A percentile compares a stretch with the other conserved stretches of the same genome.
Evolutionary conservation across 2,329 filamentous ascomycete genomes (phyloP).

Genomic region (Cryphonectria radicalis): DNA sequence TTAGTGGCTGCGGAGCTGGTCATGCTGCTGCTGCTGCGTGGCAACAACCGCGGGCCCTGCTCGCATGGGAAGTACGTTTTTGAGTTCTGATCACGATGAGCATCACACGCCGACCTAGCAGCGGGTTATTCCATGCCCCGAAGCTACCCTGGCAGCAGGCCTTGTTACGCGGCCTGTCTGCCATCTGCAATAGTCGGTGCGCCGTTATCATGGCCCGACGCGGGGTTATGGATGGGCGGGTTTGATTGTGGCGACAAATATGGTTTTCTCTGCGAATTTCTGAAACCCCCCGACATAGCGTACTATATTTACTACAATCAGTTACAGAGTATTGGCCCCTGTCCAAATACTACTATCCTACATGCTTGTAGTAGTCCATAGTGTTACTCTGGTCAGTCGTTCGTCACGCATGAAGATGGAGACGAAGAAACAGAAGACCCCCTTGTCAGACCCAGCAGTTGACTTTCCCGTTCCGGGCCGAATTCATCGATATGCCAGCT

Average conservation of each 20-base stretch:
- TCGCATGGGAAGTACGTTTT: neutral
- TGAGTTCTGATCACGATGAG: neutral
- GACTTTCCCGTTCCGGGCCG: slow-evolving; percentile 13
- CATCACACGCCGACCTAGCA: neutral
- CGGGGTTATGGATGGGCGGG: neutral
- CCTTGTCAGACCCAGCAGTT: slow-evolving; percentile 1
- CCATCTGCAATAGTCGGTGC: slow-evolving; percentile 1
- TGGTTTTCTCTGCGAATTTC: neutral
- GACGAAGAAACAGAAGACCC: neutral
- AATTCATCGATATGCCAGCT: neutral
- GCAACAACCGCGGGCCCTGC: neutral
- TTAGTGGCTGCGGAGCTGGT: neutral
- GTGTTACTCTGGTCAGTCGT: neutral
- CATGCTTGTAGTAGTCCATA: neutral
- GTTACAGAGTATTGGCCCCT: neutral
- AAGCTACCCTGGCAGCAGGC: neutral
- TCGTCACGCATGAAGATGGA: neutral
- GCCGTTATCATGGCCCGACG: neutral
- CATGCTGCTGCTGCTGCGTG: neutral
- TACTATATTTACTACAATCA: slow-evolving; percentile 2
- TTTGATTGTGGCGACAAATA: neutral
- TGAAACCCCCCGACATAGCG: neutral
- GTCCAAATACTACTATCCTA: neutral
- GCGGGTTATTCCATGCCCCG: neutral
- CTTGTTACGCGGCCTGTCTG: slow-evolving; percentile 2